Conservation (phyloP, 257 asterid species). For the Linaria vulgaris region DNA sequence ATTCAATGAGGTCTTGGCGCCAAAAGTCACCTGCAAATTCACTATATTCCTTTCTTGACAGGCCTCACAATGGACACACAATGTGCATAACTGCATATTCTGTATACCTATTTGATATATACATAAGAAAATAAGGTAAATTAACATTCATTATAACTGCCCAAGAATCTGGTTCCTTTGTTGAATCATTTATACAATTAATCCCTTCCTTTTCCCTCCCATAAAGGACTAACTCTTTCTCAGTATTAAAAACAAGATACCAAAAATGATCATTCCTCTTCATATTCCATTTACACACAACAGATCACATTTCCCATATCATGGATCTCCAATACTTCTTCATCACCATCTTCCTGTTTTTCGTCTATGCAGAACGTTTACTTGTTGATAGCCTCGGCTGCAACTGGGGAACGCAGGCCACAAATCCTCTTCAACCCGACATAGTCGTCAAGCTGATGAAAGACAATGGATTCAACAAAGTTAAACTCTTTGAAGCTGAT, state of each 20-base stretch:
- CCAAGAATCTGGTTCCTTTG: conserved; percentile 61
- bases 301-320: not conserved
- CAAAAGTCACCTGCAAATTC: conserved; percentile 25
- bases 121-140: not conserved
- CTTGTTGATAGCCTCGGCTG: conserved; percentile 48
- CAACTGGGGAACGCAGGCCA: conserved; percentile 71
- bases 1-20: conserved; percentile 30
- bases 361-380: not conserved
- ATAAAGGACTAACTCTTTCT: conserved; percentile 25
- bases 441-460: conserved; percentile 70
- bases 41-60: too few species aligned
- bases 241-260: conserved; percentile 14
- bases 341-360: conserved; percentile 32
- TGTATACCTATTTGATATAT: not conserved
- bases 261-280: conserved; percentile 25
- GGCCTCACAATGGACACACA: not conserved
- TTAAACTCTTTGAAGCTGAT: conserved; percentile 84
- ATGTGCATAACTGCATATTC: not conserved
- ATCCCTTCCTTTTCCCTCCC: conserved; percentile 56
- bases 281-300: conserved; percentile 19
- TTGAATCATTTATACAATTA: conserved; percentile 30
- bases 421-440: conserved; percentile 65
- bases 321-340: conserved; percentile 39
- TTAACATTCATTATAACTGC: not conserved
- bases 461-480: conserved; percentile 78